Evolutionary conservation across 768 basidiomycete genomes (phyloP), one percentile per base, ranked within the genome.

Genomic region (Piloderma croceum): DNA sequence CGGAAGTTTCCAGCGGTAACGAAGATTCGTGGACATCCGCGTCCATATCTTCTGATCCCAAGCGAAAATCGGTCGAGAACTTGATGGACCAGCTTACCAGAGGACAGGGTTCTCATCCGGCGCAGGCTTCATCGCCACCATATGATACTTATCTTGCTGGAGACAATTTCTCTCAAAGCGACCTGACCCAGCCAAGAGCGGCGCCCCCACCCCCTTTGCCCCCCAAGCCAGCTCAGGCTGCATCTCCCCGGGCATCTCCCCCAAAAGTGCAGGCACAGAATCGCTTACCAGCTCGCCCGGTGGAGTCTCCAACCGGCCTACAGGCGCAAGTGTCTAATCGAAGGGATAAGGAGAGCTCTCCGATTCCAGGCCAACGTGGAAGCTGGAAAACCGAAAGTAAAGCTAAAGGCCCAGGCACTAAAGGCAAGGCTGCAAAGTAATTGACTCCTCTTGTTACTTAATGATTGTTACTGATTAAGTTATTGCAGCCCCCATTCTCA

Each of bases 21-120:
- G 81, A 87, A 23, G 79, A 83, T 41, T 70, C 76, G 10, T 52
- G 54, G 2, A 46, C 62, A 0, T 4, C 43, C 24, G 24, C 24
- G 44, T 24, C 34, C 44, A 5, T 45, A 42, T 32, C 37, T 42
- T 54, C 51, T 29, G 56, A 61, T n/a, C 81, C 86, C 23, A 88
- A 88, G 64, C 74, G 83, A 44, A 84, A 85, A 56, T 89, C 87
- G 1, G 83, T 89, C 37, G 87, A 90, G 53, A 88, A 89, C 51
- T 64, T 89, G 25, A 67, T 89, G 49, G 85, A 88, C 43, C 80
- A 84, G 51, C 59, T 88, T 6, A 79, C 80, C 19, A 71, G 79
- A 45, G 63, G 63, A 31, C 59, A 47, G 5, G 27, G 41, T 3
- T 37, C 34, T 24, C 50, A 43, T 15, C 54, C 44, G 27, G 19